Evolutionary conservation across 768 basidiomycete species (phyloP), one percentile per base, ranked within the genome.

Genomic region (Vishniacozyma victoriae): DNA sequence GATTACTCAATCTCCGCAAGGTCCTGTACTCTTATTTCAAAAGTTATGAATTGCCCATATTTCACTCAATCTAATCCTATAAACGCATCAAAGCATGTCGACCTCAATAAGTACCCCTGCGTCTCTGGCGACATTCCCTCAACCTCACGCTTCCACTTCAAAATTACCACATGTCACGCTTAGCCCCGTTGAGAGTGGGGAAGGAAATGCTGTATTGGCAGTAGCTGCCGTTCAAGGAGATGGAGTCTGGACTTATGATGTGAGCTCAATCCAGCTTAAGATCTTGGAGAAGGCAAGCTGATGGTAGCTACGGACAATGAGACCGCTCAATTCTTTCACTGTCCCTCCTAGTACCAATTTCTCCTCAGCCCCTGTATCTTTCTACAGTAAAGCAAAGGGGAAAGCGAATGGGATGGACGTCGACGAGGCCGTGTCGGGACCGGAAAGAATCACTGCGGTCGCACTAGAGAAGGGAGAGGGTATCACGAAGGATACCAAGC

Each of bases 211-310:
- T 1, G 25, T 49, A 31, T 38, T 59, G 38, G 63, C 63, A 9
- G 68, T 72, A 1, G 60, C 64, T 25, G 68, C 66, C 35, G 70
- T 72, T 36, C 65, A 64, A 51, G 70, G 70, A 3, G 68, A 67
- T 53, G 70, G 68, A 4, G 48, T 72, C 11, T 72, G 70, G 70
- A 72, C 69, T 3, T 70, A 72, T 35, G 70, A 72, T 50, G 70
- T 72, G 58, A 59, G 70, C 33, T 38, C n/a, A 3, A 5, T 9
- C 5, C 7, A 14, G 18, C 6, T 25, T 42, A 7, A 5, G 16
- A 16, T 29, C 9, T 23, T 35, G 19, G 18, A 45, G 35, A 20
- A 14, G 15, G 20, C 13, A 15, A 26, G 16, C 26, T 38, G 12
- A 41, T 29, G 14, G 35, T 25, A 68, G 66, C 47, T 68, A 20